Conservation (phyloP, 441 rosid species). For the Populus hybrid region DNA sequence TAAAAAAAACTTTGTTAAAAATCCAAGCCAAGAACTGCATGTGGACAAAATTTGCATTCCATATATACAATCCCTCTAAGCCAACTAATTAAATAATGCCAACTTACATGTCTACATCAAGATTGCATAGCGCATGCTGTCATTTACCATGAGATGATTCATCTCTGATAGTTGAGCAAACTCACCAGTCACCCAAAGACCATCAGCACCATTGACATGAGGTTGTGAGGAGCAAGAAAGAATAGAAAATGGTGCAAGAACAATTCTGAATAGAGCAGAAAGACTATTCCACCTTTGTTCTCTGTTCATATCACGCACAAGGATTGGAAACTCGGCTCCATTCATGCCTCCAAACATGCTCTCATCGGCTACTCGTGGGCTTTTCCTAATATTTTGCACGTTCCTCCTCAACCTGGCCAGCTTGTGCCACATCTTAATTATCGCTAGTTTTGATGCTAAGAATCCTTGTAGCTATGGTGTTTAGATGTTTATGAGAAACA, state of each 20-base stretch:
- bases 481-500: neutral
- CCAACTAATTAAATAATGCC: too few species aligned
- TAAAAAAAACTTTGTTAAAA: too few species aligned
- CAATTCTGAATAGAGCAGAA: conserved; percentile 29
- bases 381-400: conserved; percentile 48
- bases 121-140: conserved; percentile 91
- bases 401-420: conserved; percentile 36
- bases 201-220: conserved; percentile 55
- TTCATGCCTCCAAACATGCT: conserved; percentile 31
- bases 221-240: conserved; percentile 72
- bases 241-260: conserved; percentile 45
- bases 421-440: conserved; percentile 39
- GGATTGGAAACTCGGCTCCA: conserved; percentile 29
- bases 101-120: conserved; percentile 48
- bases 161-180: conserved; percentile 61
- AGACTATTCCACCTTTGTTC: conserved; percentile 28
- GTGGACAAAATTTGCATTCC: neutral
- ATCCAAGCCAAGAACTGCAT: neutral
- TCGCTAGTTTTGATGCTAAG: neutral
- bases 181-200: conserved; percentile 72
- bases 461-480: neutral
- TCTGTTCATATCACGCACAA: conserved; percentile 11
- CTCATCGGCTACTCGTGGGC: conserved; percentile 70
- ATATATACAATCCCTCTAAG: neutral
- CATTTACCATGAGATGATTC: conserved; percentile 87